These are phyloP conservation scores for Plasmodium fragile DNA, from an alignment of 169 alveolate species.

Conservation along the genomic window DNA sequence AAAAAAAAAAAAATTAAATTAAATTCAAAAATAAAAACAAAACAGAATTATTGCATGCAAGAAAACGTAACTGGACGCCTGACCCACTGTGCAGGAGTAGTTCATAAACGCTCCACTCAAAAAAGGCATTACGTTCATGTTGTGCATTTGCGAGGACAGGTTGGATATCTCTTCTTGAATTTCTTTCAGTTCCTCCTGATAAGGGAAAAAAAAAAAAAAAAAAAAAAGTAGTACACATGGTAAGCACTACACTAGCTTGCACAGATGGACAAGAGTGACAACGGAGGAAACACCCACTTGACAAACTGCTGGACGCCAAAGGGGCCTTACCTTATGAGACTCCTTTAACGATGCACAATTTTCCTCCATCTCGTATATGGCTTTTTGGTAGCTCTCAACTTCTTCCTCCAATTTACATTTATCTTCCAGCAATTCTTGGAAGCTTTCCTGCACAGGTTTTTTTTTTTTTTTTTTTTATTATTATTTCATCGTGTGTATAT, in stretches of 20 bases:
- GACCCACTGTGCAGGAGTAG: neutral
- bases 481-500: neutral
- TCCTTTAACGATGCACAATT: slow-evolving; percentile 36
- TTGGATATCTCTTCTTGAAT: slow-evolving; percentile 50
- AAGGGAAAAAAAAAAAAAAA: neutral
- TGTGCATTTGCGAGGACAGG: slow-evolving; percentile 18
- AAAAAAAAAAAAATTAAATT: neutral
- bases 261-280: neutral
- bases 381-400: slow-evolving; percentile 23
- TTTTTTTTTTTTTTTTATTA: too few relatives aligned
- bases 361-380: slow-evolving; percentile 63
- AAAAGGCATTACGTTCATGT: neutral
- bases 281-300: neutral
- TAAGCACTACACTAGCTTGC: neutral
- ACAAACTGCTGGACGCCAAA: neutral
- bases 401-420: slow-evolving; percentile 39
- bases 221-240: neutral
- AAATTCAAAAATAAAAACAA: too few relatives aligned
- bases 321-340: slow-evolving; percentile 28
- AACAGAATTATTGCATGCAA: neutral
- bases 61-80: neutral
- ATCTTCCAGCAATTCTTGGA: slow-evolving; percentile 38
- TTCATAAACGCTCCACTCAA: neutral
- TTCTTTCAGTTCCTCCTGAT: slow-evolving; percentile 64
- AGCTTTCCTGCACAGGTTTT: slow-evolving; percentile 11